Evolutionary conservation across 176 grass and related monocot species (phyloP).

Genomic region (Oryza coarctata): DNA sequence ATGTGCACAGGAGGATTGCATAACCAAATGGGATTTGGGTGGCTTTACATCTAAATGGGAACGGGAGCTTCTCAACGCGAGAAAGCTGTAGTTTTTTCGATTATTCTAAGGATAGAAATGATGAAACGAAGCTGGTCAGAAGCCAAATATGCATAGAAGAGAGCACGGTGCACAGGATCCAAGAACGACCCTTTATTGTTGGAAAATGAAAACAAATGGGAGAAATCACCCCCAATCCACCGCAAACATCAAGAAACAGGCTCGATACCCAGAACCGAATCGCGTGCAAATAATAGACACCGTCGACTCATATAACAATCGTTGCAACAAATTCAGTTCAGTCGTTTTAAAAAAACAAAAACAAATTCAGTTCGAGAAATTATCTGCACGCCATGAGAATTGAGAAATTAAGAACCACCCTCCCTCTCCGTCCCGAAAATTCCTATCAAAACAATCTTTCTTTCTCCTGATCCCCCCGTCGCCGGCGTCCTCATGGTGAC

Average conservation of each 20-base stretch:
- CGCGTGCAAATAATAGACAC: neutral
- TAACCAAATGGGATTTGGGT: neutral
- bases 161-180: slow-evolving; percentile 35
- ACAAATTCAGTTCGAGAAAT: neutral
- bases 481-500: neutral
- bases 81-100: neutral
- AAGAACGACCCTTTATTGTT: slow-evolving; percentile 11
- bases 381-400: neutral
- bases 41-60: neutral
- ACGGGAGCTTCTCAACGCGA: neutral
- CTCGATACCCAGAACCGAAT: neutral
- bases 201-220: slow-evolving; percentile 31
- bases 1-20: neutral
- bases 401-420: slow-evolving; percentile 1
- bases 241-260: slow-evolving; percentile 16
- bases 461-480: neutral
- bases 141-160: slow-evolving; percentile 9
- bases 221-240: neutral
- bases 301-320: neutral
- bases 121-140: slow-evolving; percentile 31
- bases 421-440: neutral
- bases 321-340: neutral
- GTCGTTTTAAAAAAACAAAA: too few relatives aligned
- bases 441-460: neutral
- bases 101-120: slow-evolving; percentile 21